Evolutionary conservation across 192 early-diverging fungal genomes (phyloP).

Genomic region (Coemansia sp.): DNA sequence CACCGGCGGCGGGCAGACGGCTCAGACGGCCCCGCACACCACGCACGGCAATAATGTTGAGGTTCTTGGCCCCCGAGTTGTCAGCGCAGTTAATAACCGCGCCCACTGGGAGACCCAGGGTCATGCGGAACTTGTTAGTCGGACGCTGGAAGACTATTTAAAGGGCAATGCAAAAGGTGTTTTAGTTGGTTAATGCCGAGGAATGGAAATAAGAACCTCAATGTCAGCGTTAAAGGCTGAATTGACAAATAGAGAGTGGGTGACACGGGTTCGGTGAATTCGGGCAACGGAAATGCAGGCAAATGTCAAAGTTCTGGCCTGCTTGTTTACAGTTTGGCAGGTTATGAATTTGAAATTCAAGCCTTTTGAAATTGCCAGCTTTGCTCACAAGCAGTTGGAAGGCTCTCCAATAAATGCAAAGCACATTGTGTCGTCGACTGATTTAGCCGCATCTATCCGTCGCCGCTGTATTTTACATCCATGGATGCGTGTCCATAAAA

Average conservation of each 20-base stretch:
- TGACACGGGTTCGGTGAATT: neutral
- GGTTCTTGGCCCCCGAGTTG: slow-evolving; percentile 99
- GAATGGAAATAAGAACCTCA: too few relatives aligned
- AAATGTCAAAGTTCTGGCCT: neutral
- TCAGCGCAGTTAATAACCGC: slow-evolving; percentile 99
- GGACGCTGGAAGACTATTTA: slow-evolving; percentile 23
- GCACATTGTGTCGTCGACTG: too few relatives aligned
- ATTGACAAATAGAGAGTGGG: neutral
- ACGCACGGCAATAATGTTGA: slow-evolving; percentile 98
- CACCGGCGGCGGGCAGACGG: slow-evolving; percentile 96
- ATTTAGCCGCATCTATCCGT: too few relatives aligned
- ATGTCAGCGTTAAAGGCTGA: neutral
- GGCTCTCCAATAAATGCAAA: slow-evolving; percentile 2
- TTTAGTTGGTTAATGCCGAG: neutral
- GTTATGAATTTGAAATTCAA: neutral
- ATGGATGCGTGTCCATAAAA: too few relatives aligned
- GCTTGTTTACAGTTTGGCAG: neutral
- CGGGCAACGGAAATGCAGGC: neutral
- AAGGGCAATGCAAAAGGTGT: neutral
- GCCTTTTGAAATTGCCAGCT: neutral
- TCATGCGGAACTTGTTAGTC: slow-evolving; percentile 99
- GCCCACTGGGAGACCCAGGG: slow-evolving; percentile 92
- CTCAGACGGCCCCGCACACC: slow-evolving; percentile 95
- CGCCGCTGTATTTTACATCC: too few relatives aligned
- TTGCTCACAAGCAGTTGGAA: neutral